Evolutionary conservation across 2,329 filamentous ascomycete species (phyloP).

Genomic region (Stemphylium beticola): DNA sequence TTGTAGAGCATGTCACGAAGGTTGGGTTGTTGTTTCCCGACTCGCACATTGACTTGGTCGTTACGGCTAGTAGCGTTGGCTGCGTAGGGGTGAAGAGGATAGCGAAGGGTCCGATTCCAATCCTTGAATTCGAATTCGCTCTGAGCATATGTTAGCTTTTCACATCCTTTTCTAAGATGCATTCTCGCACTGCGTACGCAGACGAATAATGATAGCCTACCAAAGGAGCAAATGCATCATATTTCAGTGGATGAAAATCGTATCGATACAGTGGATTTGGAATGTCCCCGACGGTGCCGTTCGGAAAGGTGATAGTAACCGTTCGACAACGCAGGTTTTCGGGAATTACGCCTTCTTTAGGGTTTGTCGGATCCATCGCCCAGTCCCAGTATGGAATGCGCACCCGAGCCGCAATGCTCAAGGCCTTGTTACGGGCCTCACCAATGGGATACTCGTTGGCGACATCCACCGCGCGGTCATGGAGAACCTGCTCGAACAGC

Average conservation of each 20-base stretch:
- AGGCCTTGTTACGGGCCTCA: constrained; percentile 29
- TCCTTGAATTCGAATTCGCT: constrained; percentile 41
- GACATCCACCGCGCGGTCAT: constrained; percentile 37
- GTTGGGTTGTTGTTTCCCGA: constrained; percentile 36
- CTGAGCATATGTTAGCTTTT: constrained; percentile 11
- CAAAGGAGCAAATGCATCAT: constrained; percentile 35
- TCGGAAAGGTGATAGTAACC: constrained; percentile 33
- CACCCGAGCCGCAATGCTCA: constrained; percentile 29
- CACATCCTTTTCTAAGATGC: too few relatives aligned
- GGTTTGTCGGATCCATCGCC: constrained; percentile 33
- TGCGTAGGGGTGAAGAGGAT: constrained; percentile 30
- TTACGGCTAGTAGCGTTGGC: constrained; percentile 37
- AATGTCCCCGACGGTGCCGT: constrained; percentile 33
- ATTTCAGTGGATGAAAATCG: constrained; percentile 38
- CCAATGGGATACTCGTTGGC: constrained; percentile 38
- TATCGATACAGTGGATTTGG: constrained; percentile 39
- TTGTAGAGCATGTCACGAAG: constrained; percentile 44
- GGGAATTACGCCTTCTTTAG: constrained; percentile 35
- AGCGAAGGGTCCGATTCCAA: constrained; percentile 42
- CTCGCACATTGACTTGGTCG: constrained; percentile 32
- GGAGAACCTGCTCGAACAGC: constrained; percentile 42
- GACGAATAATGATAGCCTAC: constrained; percentile 17
- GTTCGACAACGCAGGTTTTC: constrained; percentile 26
- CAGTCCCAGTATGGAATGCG: constrained; percentile 47
- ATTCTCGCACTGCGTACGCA: background rate